Conservation (phyloP, 2,329 filamentous ascomycete species). For the Talaromyces marneffei region DNA sequence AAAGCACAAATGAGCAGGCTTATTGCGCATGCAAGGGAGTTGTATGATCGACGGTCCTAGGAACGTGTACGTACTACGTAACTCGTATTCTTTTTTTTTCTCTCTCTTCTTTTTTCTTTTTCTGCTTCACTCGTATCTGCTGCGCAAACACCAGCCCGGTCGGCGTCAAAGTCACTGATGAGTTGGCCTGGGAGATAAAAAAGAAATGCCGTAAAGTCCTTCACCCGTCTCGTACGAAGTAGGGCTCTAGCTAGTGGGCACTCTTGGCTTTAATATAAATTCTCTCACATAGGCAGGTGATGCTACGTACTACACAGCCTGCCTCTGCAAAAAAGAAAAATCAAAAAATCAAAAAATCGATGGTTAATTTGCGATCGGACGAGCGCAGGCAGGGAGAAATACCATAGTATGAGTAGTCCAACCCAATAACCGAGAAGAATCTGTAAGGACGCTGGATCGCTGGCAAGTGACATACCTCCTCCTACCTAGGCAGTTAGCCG, state of each 20-base stretch:
- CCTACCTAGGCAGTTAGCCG: background rate
- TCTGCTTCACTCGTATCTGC: background rate
- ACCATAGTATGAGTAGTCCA: too few relatives aligned
- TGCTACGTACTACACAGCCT: background rate
- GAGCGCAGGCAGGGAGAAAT: background rate
- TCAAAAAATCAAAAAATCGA: too few relatives aligned
- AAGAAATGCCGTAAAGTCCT: background rate
- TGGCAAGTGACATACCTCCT: background rate
- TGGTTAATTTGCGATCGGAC: background rate
- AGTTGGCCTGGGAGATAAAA: background rate
- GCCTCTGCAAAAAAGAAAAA: too few relatives aligned
- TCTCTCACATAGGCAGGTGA: background rate
- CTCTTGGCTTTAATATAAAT: constrained; percentile 2
- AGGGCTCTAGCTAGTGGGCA: background rate
- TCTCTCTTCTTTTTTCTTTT: background rate
- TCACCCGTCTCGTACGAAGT: background rate
- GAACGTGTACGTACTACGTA: background rate
- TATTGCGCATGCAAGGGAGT: constrained; percentile 4
- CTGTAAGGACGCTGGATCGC: background rate
- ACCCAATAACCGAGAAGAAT: background rate
- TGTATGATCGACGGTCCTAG: background rate
- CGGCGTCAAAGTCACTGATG: background rate
- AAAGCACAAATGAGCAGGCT: background rate
- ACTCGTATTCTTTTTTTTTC: background rate
- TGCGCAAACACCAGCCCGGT: background rate